Conservation (phyloP, 1,284 basidiomycete species). For the Cryptococcus neoformans region DNA sequence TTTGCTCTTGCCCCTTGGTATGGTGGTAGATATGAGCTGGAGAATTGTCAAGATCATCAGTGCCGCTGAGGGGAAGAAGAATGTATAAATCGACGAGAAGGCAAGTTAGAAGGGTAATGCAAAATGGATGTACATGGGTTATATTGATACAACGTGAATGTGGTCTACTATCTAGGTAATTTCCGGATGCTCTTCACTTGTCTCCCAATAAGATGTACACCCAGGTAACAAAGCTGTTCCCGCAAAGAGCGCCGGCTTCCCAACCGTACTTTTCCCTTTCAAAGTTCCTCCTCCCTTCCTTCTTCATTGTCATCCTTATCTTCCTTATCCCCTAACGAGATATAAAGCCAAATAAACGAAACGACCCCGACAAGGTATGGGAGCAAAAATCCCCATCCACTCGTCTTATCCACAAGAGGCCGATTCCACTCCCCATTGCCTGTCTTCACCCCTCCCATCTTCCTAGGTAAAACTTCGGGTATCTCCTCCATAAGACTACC, state of each 20-base stretch:
- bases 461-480: too few species aligned
- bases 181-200: too few species aligned
- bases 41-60: slow-evolving; percentile 24
- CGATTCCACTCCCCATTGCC: not conserved
- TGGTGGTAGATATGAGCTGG: slow-evolving; percentile 65
- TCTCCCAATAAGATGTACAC: too few species aligned
- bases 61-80: slow-evolving; percentile 18
- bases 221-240: too few species aligned
- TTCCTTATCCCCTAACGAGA: not conserved
- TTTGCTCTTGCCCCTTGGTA: slow-evolving; percentile 64
- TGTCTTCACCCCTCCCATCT: too few species aligned
- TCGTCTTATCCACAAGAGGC: not conserved
- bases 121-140: not conserved
- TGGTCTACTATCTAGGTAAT: too few species aligned
- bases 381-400: not conserved
- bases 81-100: not conserved
- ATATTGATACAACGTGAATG: too few species aligned
- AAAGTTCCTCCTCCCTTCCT: too few species aligned
- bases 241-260: too few species aligned
- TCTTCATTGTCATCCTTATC: not conserved
- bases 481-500: too few species aligned
- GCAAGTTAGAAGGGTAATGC: not conserved
- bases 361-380: not conserved
- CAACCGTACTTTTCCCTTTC: too few species aligned
- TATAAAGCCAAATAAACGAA: not conserved